Conservation (phyloP, 2,329 filamentous ascomycete genomes). For the Clonostachys rosea region DNA sequence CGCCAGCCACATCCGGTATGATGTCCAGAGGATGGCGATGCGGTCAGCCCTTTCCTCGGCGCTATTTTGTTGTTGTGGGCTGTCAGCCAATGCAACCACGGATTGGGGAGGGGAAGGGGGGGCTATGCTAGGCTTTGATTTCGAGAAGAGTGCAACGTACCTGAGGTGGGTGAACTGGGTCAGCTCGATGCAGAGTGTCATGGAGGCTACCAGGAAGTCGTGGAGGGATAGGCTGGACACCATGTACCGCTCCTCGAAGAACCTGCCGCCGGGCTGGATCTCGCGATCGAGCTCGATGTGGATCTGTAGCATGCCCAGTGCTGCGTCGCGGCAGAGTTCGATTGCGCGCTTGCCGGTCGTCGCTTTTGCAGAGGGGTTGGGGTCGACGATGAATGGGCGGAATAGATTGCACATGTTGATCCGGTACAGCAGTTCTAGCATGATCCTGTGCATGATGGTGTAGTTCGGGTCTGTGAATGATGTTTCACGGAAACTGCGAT, state of each 20-base stretch:
- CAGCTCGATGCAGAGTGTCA: conserved; percentile 52
- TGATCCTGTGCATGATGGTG: conserved; percentile 41
- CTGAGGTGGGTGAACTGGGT: conserved; percentile 29
- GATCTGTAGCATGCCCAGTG: conserved; percentile 36
- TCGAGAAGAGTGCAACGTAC: conserved; percentile 15
- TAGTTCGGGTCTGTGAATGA: conserved; percentile 36
- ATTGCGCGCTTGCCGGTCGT: conserved; percentile 8
- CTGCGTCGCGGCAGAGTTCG: conserved; percentile 33
- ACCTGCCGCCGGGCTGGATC: conserved; percentile 39
- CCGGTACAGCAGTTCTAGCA: conserved; percentile 41
- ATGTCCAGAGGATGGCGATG: conserved; percentile 27
- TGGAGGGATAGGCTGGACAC: conserved; percentile 46
- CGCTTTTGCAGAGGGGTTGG: neutral
- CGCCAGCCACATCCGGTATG: conserved; percentile 35
- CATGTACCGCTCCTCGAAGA: conserved; percentile 49
- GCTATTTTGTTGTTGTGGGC: conserved; percentile 4
- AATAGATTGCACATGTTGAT: conserved; percentile 46
- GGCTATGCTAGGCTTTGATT: neutral
- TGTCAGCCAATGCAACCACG: neutral
- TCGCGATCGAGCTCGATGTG: conserved; percentile 42
- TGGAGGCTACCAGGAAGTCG: conserved; percentile 54
- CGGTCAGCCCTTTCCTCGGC: conserved; percentile 23
- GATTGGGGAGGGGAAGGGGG: neutral
- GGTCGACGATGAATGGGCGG: conserved; percentile 35
- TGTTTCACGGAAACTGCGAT: conserved; percentile 33